Evolutionary conservation across 2,329 filamentous ascomycete genomes (phyloP), one percentile per base, ranked within the genome.

Genomic region (Diaporthe aspalathi): DNA sequence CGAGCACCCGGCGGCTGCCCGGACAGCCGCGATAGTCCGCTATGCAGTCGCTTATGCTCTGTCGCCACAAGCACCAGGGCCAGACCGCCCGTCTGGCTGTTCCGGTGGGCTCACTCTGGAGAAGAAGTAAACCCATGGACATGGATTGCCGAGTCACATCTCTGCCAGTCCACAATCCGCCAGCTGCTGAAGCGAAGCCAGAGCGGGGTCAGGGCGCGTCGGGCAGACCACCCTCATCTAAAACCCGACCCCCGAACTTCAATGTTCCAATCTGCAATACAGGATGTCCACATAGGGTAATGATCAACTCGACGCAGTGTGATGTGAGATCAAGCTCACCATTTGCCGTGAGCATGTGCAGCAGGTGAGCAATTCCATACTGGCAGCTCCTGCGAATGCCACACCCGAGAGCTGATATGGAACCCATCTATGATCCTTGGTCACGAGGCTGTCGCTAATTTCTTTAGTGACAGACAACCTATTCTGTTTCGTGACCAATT

Each of bases 201-300:
- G 43, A 63, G 60, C n/a, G 60, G 60, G 43, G 60, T 49, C 43
- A 5, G 27, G n/a, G 57, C 43, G 43, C 43, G 60, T 38, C 43
- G 27, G n/a, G 29, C 60, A 49, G 27, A 49, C 5, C 43, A 14
- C 57, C 5, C 17, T 45, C 11, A 20, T 35, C 12, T 63, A 16
- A 3, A 22, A 20, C 47, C 43, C 6, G 57, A 47, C 57, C 57
- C 43, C 16, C 6, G 11, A 7, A n/a, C 11, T 11, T 24, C 9
- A 12, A 43, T 27, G n/a, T n/a, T n/a, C n/a, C n/a, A n/a, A n/a
- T 8, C 40, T 62, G 20, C 17, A n/a, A 16, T 20, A 56, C 24
- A n/a, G 45, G 20, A 49, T 24, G 1, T 12, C 11, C 11, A 17
- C 53, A 20, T 20, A 56, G 29, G 11, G 20, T n/a, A 56, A 8